Conservation (phyloP, 2,329 filamentous ascomycete genomes). For the Zasmidium cellare region DNA sequence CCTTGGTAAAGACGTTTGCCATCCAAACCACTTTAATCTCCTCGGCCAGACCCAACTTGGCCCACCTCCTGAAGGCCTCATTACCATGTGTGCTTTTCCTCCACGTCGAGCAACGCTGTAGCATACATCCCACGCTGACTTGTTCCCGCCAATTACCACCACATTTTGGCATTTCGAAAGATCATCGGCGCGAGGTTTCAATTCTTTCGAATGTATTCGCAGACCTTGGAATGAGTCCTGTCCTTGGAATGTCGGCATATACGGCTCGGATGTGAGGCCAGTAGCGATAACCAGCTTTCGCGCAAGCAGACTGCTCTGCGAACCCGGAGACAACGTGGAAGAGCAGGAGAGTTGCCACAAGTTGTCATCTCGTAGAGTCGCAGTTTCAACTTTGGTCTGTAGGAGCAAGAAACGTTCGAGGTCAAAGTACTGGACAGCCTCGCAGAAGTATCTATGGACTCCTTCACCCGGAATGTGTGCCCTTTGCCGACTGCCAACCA, state of each 20-base stretch:
- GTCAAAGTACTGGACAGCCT: slow-evolving; percentile 53
- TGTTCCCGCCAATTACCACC: slow-evolving; percentile 59
- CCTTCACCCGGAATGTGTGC: slow-evolving; percentile 60
- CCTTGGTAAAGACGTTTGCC: slow-evolving; percentile 60
- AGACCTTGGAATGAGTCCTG: slow-evolving; percentile 50
- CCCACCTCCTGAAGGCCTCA: slow-evolving; percentile 57
- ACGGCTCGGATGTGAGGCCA: slow-evolving; percentile 58
- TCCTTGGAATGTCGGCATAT: slow-evolving; percentile 52
- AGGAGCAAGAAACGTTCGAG: slow-evolving; percentile 50
- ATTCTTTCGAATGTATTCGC: slow-evolving; percentile 57
- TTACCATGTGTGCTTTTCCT: slow-evolving; percentile 55
- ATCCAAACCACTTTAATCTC: slow-evolving; percentile 64
- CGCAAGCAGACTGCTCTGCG: slow-evolving; percentile 1
- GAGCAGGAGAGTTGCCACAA: neutral
- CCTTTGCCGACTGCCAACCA: slow-evolving; percentile 45
- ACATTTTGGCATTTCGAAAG: slow-evolving; percentile 40
- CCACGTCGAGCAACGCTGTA: slow-evolving; percentile 56
- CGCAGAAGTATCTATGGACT: slow-evolving; percentile 57
- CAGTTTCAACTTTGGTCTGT: slow-evolving; percentile 50
- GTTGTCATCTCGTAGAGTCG: slow-evolving; percentile 27
- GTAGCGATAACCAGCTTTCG: slow-evolving; percentile 60
- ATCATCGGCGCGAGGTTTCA: slow-evolving; percentile 41
- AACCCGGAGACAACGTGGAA: neutral
- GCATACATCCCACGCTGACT: slow-evolving; percentile 62
- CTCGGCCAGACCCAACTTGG: slow-evolving; percentile 59